Base-by-base conservation (phyloP, 2,329 filamentous ascomycete species). In the Coniochaeta sp. region DNA sequence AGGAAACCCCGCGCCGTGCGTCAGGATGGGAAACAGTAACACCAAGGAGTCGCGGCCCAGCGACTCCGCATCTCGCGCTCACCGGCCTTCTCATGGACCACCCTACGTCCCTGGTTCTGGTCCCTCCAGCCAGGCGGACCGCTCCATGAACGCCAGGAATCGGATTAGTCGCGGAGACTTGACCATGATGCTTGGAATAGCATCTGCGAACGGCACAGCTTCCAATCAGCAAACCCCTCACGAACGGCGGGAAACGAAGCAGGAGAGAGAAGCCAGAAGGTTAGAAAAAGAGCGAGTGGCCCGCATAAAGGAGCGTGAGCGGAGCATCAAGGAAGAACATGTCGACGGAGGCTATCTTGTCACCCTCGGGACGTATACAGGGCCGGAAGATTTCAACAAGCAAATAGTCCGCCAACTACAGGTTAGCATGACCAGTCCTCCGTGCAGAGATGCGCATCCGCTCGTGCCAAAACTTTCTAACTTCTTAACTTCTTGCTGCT, bases 331-430 rank as follows among this genome's bases (percentile, higher is more conserved):
- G 64, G 93, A 97, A 68, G 95, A 99, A 71, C 86, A 93, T 72
- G 89, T 98, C 3, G 95, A 99, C 73, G 95, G 95, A 22, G 95
- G 95, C 24, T 99, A 88, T 76, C 77, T 99, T 56, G 95, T 99
- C 34, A 99, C 95, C 0, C 85, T 96, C 70, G 95, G 95, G 38
- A 90, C 93, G 57, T 99, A 99, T 71, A 93, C 91, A 24, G 93
- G 93, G 0, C 79, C 86, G 0, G 95, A 99, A 74, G 95, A 99
- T 74, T 99, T 93, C 72, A 96, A 86, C 79, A 98, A 98, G 74
- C 77, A 84, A 19, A 79, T 91, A 56, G 93, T 98, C 60, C 86
- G 95, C 66, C 93, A 96, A 72, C 78, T 99, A 60, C 93, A 95
- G 88, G 92, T 96, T 81, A 28, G 36, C 40, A 12, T 14, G 57